phyloP scores from a whole-genome alignment of 352 stramenopile species.

The Pythium scleroteichum region DNA sequence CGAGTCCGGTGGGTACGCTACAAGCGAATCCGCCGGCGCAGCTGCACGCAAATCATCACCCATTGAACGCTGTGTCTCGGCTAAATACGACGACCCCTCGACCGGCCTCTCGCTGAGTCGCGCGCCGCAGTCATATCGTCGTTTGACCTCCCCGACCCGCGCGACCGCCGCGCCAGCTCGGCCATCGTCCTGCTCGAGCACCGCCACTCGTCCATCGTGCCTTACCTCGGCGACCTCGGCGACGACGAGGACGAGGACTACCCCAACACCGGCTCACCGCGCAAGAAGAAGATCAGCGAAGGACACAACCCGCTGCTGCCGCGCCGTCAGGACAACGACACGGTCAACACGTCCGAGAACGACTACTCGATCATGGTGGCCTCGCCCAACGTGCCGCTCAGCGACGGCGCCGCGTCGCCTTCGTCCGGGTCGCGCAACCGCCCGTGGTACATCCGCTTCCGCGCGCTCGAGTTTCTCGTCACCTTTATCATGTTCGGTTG shows the following conservation, averaged over 20 bases:
- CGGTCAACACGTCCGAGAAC: conserved; percentile 22
- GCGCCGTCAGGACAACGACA: conserved; percentile 9
- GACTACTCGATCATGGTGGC: conserved; percentile 19
- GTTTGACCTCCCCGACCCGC: conserved; percentile 7
- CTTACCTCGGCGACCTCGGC: conserved; percentile 12
- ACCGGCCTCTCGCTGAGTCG: background rate
- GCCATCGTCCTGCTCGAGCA: conserved; percentile 21
- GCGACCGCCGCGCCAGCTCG: conserved; percentile 22
- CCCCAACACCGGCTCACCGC: background rate
- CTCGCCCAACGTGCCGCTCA: conserved; percentile 1
- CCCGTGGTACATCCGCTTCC: conserved; percentile 31
- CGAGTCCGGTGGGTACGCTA: conserved; percentile 1
- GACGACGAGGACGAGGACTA: conserved; percentile 7
- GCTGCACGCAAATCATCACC: background rate
- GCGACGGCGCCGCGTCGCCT: background rate
- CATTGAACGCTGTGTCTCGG: background rate
- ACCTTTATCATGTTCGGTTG: conserved; percentile 46
- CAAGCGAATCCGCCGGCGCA: background rate
- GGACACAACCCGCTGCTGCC: background rate
- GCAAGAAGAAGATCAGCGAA: background rate
- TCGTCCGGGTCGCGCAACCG: conserved; percentile 12
- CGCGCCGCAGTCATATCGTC: conserved; percentile 13
- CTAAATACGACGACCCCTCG: conserved; percentile 4
- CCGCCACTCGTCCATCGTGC: conserved; percentile 15
- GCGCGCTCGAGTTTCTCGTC: conserved; percentile 58